These are phyloP conservation scores for Nicotiana tabacum DNA, from an alignment of 257 asterid species.

Conservation along the genomic window DNA sequence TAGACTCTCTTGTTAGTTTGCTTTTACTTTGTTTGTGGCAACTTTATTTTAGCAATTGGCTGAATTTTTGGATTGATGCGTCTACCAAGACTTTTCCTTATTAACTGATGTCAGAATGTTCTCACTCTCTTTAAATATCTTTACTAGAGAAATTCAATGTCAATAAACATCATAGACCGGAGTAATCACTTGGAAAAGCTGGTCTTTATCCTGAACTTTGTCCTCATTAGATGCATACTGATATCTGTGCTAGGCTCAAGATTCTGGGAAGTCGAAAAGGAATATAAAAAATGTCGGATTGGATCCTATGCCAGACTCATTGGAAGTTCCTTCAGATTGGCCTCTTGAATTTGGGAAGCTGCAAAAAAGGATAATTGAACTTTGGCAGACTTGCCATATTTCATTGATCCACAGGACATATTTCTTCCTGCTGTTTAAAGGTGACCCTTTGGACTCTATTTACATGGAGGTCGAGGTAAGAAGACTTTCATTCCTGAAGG, in stretches of 20 bases:
- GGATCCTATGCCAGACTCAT: slow-evolving; percentile 28
- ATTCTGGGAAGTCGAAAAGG: slow-evolving; percentile 17
- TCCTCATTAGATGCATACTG: not conserved
- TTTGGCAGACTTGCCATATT: slow-evolving; percentile 45
- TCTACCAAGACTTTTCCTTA: not conserved
- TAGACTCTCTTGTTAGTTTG: not conserved
- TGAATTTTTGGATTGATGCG: not conserved
- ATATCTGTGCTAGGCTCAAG: slow-evolving; percentile 20
- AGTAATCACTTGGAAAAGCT: not conserved
- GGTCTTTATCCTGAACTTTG: not conserved
- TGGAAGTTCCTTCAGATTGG: slow-evolving; percentile 33
- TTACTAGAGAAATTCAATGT: not conserved
- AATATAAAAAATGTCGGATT: slow-evolving; percentile 26
- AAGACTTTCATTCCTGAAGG: slow-evolving; percentile 39
- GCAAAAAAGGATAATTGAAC: slow-evolving; percentile 31
- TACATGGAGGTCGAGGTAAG: slow-evolving; percentile 52
- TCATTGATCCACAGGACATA: slow-evolving; percentile 49
- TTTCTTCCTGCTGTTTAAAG: slow-evolving; percentile 48
- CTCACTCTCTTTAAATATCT: not conserved
- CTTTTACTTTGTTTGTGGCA: not conserved
- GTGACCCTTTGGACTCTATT: slow-evolving; percentile 44
- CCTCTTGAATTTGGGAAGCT: slow-evolving; percentile 37
- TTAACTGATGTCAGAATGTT: not conserved
- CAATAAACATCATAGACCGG: not conserved
- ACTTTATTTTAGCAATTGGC: not conserved